phyloP scores from a whole-genome alignment of 2,329 filamentous ascomycete genomes.

The Exophiala dermatitidis region DNA sequence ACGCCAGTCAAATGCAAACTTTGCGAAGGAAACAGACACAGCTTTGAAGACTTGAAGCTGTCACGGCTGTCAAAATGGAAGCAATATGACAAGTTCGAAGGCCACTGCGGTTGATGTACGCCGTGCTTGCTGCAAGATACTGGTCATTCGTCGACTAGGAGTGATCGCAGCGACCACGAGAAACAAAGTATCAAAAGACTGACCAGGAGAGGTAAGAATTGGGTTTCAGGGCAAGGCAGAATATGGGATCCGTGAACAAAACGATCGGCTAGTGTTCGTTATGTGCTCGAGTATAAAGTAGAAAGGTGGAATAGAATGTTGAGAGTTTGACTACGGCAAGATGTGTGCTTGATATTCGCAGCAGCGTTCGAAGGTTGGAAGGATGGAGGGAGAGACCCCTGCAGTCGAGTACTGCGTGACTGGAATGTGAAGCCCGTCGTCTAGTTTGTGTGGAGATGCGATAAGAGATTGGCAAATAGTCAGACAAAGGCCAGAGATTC shows the following conservation, averaged over 20 bases:
- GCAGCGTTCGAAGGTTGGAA: constrained; percentile 3
- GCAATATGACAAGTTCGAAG: constrained; percentile 16
- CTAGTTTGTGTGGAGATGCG: constrained; percentile 11
- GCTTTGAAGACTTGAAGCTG: constrained; percentile 8
- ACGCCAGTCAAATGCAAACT: constrained; percentile 16
- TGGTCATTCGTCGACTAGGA: background rate
- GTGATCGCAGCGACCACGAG: background rate
- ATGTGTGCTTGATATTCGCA: constrained; percentile 18
- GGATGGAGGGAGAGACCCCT: background rate
- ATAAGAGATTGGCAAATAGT: constrained; percentile 7
- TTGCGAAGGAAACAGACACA: constrained; percentile 15
- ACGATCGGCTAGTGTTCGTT: constrained; percentile 2
- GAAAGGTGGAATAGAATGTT: constrained; percentile 10
- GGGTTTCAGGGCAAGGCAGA: background rate
- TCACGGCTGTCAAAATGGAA: constrained; percentile 18
- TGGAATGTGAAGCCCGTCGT: background rate
- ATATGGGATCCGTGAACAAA: constrained; percentile 3
- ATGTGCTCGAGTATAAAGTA: constrained; percentile 11
- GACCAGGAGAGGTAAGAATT: background rate
- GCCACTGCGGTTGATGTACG: constrained; percentile 2
- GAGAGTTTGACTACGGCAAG: constrained; percentile 16
- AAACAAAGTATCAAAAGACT: background rate
- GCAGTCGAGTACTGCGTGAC: constrained; percentile 6
- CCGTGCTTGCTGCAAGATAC: background rate
- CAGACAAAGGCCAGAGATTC: constrained; percentile 1